Conservation (phyloP, 495 filamentous ascomycete species). For the Aspergillus funiculosus region DNA sequence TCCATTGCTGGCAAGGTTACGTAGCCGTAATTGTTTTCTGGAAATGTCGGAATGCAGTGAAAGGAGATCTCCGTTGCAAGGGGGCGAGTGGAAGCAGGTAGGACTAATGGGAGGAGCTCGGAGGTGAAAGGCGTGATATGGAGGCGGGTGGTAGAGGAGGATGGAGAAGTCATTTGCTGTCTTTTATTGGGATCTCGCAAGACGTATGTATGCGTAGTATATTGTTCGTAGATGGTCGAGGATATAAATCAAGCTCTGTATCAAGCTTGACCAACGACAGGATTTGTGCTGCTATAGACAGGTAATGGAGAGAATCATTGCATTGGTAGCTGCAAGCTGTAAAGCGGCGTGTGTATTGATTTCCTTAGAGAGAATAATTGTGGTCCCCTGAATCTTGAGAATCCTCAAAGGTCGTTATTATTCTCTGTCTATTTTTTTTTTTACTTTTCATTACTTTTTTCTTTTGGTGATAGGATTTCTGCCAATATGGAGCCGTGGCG, state of each 20-base stretch:
- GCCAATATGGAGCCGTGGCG: conserved; percentile 16
- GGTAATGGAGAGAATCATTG: too few relatives aligned
- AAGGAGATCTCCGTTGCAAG: conserved; percentile 76
- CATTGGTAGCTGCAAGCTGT: too few relatives aligned
- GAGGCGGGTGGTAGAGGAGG: conserved; percentile 50
- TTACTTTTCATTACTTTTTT: too few relatives aligned
- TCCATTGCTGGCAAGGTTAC: conserved; percentile 73
- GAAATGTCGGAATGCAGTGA: conserved; percentile 77
- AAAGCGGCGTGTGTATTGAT: too few relatives aligned
- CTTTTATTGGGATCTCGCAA: not conserved
- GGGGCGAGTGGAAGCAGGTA: conserved; percentile 61
- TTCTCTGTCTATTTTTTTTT: too few relatives aligned
- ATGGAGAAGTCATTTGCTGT: conserved; percentile 27
- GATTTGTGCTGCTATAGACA: too few relatives aligned
- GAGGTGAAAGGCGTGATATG: conserved; percentile 82
- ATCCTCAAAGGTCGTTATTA: too few relatives aligned
- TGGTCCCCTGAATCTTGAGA: too few relatives aligned
- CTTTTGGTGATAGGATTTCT: conserved; percentile 13
- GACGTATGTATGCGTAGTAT: not conserved
- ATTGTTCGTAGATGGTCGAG: not conserved
- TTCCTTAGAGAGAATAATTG: too few relatives aligned
- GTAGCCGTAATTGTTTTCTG: conserved; percentile 85
- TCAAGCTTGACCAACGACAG: not conserved
- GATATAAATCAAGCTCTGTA: not conserved
- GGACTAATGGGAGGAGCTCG: conserved; percentile 58